A percentile compares a stretch with the other conserved stretches of the same genome.
phyloP scores from a whole-genome alignment of 306 rosid genomes.

The Citrullus amarus region DNA sequence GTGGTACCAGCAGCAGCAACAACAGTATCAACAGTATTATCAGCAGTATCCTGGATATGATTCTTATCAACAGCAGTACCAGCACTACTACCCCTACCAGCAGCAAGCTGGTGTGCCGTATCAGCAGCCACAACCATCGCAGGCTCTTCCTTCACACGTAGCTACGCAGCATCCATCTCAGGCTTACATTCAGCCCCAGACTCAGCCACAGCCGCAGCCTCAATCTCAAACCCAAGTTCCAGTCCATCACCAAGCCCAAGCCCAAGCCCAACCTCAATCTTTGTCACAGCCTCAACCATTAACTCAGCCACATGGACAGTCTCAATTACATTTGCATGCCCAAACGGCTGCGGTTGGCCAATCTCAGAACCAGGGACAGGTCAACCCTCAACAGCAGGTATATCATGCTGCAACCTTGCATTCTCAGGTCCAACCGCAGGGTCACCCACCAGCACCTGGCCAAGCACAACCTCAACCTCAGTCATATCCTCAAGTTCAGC shows the following conservation, averaged over 20 bases:
- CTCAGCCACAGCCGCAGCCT: slow-evolving; percentile 23
- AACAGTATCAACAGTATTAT: slow-evolving; percentile 78
- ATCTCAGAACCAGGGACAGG: slow-evolving; percentile 57
- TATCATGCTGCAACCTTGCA: slow-evolving; percentile 42
- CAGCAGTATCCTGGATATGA: slow-evolving; percentile 93
- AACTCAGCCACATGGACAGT: slow-evolving; percentile 29
- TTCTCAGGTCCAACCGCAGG: slow-evolving; percentile 35
- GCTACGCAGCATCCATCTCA: slow-evolving; percentile 30
- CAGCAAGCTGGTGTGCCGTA: slow-evolving; percentile 46
- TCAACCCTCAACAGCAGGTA: slow-evolving; percentile 45
- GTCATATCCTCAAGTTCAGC: slow-evolving; percentile 16
- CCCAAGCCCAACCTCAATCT: slow-evolving; percentile 26
- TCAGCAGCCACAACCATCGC: slow-evolving; percentile 35
- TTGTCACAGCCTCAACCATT: slow-evolving; percentile 20
- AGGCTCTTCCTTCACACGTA: slow-evolving; percentile 29
- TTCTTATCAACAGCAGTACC: slow-evolving; percentile 83
- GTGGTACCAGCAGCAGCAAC: slow-evolving; percentile 88
- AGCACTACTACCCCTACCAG: slow-evolving; percentile 74
- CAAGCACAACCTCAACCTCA: slow-evolving; percentile 41
- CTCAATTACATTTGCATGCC: slow-evolving; percentile 13
- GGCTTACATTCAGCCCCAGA: slow-evolving; percentile 21
- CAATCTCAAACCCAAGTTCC: slow-evolving; percentile 15
- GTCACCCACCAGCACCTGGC: slow-evolving; percentile 42
- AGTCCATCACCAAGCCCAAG: slow-evolving; percentile 16
- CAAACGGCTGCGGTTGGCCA: slow-evolving; percentile 29